These are phyloP conservation scores for Mortierella claussenii DNA, from an alignment of 192 early-diverging fungal genomes.

Conservation along the genomic window DNA sequence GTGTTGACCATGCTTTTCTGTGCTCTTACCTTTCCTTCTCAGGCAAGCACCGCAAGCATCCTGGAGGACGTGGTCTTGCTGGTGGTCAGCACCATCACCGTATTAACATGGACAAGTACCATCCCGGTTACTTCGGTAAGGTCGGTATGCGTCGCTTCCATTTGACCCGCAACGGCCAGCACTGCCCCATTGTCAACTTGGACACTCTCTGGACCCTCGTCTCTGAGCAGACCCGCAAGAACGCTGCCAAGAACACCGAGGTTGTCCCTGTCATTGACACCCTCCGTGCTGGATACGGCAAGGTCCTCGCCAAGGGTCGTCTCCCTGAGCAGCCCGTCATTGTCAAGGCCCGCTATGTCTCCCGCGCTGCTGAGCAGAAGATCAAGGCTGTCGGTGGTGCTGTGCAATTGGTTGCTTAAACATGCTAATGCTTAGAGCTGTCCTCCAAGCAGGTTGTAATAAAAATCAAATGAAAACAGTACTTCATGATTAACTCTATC, in stretches of 20 bases:
- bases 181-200: conserved; percentile 91
- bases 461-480: background rate
- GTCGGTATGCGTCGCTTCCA: conserved; percentile 99
- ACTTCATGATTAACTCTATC: background rate
- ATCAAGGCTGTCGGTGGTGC: conserved; percentile 97
- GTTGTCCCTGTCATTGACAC: conserved; percentile 95
- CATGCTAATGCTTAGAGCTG: conserved; percentile 3
- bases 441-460: conserved; percentile 19
- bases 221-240: conserved; percentile 83
- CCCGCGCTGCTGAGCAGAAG: conserved; percentile 96
- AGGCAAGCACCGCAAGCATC: conserved; percentile 99
- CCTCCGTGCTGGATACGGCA: conserved; percentile 84
- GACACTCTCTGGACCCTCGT: conserved; percentile 95
- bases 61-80: conserved; percentile 99
- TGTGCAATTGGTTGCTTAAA: conserved; percentile 70
- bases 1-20: conserved; percentile 4
- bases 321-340: conserved; percentile 92
- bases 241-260: conserved; percentile 85
- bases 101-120: conserved; percentile 99
- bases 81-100: conserved; percentile 99
- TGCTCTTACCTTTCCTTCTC: background rate
- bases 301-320: conserved; percentile 95
- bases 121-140: conserved; percentile 99
- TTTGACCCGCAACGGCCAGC: conserved; percentile 89
- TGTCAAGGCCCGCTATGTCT: conserved; percentile 94